These are phyloP conservation scores for Piper betle DNA, from an alignment of 164 flowering plant genomes.

Conservation along the genomic window DNA sequence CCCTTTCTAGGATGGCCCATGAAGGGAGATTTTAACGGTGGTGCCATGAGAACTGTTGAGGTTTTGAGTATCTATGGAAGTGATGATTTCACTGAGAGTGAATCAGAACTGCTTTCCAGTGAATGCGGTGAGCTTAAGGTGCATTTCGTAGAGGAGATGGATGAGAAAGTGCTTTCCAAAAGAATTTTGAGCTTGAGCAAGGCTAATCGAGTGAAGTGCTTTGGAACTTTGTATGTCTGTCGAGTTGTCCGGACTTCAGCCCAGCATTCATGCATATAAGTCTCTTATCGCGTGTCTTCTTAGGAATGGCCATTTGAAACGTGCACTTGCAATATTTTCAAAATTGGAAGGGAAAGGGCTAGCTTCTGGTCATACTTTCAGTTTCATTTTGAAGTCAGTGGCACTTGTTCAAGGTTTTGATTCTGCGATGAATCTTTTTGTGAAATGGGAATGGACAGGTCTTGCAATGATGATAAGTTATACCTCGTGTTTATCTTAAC, in stretches of 20 bases:
- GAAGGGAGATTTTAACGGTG: background rate
- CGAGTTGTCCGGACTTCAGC: constrained; percentile 41
- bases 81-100: background rate
- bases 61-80: background rate
- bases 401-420: constrained; percentile 36
- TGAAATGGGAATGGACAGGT: constrained; percentile 26
- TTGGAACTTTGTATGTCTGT: constrained; percentile 53
- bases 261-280: constrained; percentile 61
- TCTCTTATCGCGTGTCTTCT: constrained; percentile 69
- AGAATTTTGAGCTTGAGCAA: constrained; percentile 67
- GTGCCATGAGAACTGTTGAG: too few species aligned
- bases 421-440: constrained; percentile 48
- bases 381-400: constrained; percentile 66
- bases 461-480: constrained; percentile 5
- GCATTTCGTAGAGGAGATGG: constrained; percentile 59
- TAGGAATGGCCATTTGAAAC: constrained; percentile 36
- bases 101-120: background rate
- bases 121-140: constrained; percentile 13
- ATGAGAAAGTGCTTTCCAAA: constrained; percentile 47
- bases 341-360: constrained; percentile 38
- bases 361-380: constrained; percentile 56
- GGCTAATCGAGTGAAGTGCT: constrained; percentile 61
- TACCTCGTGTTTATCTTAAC: too few species aligned
- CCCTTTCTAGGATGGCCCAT: background rate
- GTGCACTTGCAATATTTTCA: constrained; percentile 45